Evolutionary conservation across 2,329 filamentous ascomycete species (phyloP), one percentile per base, ranked within the genome.

Genomic region (Microsporum audouinii): DNA sequence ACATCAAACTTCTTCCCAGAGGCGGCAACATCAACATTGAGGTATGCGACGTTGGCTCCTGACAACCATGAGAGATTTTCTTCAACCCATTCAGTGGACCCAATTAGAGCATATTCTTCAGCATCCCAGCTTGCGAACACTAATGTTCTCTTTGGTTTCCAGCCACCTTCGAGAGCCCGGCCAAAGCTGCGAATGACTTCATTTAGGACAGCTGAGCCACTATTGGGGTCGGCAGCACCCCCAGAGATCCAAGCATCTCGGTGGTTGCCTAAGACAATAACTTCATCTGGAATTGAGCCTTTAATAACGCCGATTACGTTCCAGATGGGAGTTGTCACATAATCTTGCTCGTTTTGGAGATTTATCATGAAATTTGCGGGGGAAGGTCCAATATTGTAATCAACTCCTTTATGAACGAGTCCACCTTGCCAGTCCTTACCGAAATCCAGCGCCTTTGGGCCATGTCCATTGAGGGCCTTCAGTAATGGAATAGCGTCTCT

Each of bases 241-340:
- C 89, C 89, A 23, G 86, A 86, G 68, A 92, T 87, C 89, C 89
- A 95, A 0, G 91, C 89, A 73, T 96, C 91, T 38, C 91, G 84
- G 70, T 96, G 91, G 69, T 95, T 96, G n/a, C 91, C 91, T 36
- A 97, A 77, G 2, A 99, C 81, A 53, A 99, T 79, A 0, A 96
- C 90, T 69, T 96, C 91, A 67, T 96, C 85, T 0, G 85, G 79
- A 39, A 94, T 84, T 0, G 87, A 88, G 7, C 92, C 94, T 68
- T 96, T 96, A 6, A 99, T 89, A 53, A 94, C 79, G 51, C 92
- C 92, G 65, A 97, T 92, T 1, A 94, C 89, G 70, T 99, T 88
- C 91, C 91, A 96, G 59, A 92, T 78, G 2, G 88, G 88, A 0
- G 88, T 94, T 0, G 83, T 92, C 12, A 84, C 84, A 69, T 95